Evolutionary conservation across 2,329 filamentous ascomycete genomes (phyloP), one percentile per base, ranked within the genome.

Genomic region (Botryotinia calthae): DNA sequence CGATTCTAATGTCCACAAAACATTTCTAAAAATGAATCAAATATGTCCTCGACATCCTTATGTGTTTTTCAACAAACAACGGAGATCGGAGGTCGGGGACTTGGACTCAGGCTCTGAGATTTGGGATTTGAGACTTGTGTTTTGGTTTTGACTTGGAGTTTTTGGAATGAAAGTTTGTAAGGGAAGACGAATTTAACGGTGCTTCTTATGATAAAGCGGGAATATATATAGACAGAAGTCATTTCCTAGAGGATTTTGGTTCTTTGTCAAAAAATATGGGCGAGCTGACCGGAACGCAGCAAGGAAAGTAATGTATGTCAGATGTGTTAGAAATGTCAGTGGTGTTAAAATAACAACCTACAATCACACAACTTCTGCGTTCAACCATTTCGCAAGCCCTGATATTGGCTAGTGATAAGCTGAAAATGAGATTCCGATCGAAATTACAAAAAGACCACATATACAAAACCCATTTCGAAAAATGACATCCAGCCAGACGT

Each of bases 401-500:
- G 6, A 28, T 16, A 18, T 31, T 16, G 1, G 1, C 51, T 1
- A 28, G 51, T 14, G 6, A 56, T 2, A 16, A 18, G 16, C 51
- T 16, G 14, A 2, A 0, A 31, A 56, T 18, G 7, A 28, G 28
- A 56, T 61, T 22, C 2, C 22, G 12, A 61, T 16, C 58, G n/a
- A 2, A 40, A 40, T 4, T 8, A 8, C 12, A 4, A 28, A 61
- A 37, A 25, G 58, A n/a, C 12, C 10, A n/a, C 58, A 37, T 40
- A n/a, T n/a, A 7, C 22, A 0, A n/a, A 25, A n/a, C 5, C 2
- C 0, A 61, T 7, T 18, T 1, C 22, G 22, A 2, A 25, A 16
- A 1, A 0, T 40, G 2, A 10, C 16, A 7, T 28, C n/a, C 18
- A n/a, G 7, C 34, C 6, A 1, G 4, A 37, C 12, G 12, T 8